Evolutionary conservation across 1,284 basidiomycete species (phyloP).

Genomic region (Coriolopsis trogii): DNA sequence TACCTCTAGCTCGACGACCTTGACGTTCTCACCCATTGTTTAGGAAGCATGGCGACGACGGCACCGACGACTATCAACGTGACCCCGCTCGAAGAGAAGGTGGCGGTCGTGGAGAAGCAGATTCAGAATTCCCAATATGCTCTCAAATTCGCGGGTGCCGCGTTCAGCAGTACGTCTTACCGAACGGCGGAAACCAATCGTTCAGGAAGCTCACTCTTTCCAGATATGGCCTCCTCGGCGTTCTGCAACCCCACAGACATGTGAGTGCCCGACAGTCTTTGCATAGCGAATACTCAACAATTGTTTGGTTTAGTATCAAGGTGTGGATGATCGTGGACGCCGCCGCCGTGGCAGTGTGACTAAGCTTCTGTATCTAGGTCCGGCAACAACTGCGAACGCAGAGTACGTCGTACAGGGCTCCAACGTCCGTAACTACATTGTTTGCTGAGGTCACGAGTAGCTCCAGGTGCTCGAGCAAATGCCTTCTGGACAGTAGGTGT

Average conservation of each 20-base stretch:
- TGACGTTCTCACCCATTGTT: neutral
- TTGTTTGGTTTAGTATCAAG: constrained; percentile 27
- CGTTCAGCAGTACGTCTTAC: constrained; percentile 31
- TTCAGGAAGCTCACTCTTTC: neutral
- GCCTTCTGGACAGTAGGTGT: constrained; percentile 40
- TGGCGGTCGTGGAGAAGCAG: constrained; percentile 12
- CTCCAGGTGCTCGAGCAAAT: constrained; percentile 33
- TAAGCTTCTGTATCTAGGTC: constrained; percentile 26
- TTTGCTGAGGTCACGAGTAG: too few relatives aligned
- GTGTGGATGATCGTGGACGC: constrained; percentile 13
- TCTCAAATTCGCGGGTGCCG: constrained; percentile 37
- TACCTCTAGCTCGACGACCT: neutral
- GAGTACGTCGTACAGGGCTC: constrained; percentile 29
- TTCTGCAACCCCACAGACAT: constrained; percentile 43
- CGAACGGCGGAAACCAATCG: neutral
- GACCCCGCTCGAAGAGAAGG: constrained; percentile 25
- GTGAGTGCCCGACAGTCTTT: constrained; percentile 23
- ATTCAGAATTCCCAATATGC: constrained; percentile 29
- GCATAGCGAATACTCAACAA: neutral
- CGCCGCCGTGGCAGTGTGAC: neutral
- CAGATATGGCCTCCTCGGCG: constrained; percentile 41
- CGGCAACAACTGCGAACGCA: constrained; percentile 41
- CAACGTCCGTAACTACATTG: too few relatives aligned
- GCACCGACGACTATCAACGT: constrained; percentile 19
- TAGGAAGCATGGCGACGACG: constrained; percentile 3